A percentile compares a stretch with the other conserved stretches of the same genome.
Evolutionary conservation across 2,329 filamentous ascomycete genomes (phyloP).

Genomic region (Colletotrichum navitas): DNA sequence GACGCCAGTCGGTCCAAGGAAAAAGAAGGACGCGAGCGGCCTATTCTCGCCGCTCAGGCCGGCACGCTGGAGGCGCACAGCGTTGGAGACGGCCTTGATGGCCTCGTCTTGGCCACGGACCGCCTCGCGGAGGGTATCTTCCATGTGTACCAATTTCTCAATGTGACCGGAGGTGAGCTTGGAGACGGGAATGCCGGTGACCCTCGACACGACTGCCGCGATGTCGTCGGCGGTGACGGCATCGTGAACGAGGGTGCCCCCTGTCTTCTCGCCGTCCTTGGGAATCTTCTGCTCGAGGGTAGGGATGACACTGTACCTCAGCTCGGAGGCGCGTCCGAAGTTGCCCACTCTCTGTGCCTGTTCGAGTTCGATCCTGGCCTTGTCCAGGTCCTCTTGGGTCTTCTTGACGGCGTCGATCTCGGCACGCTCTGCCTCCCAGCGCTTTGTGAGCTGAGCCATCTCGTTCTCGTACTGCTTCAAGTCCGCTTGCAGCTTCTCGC

Average conservation of each 20-base stretch:
- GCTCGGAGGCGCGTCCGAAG: constrained; percentile 89
- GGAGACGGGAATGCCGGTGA: constrained; percentile 91
- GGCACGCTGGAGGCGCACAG: constrained; percentile 92
- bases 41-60: constrained; percentile 92
- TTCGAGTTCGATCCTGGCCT: constrained; percentile 86
- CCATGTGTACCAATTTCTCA: constrained; percentile 96
- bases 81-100: constrained; percentile 89
- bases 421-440: constrained; percentile 90
- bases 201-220: constrained; percentile 87
- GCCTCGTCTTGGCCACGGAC: constrained; percentile 96
- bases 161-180: constrained; percentile 95
- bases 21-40: constrained; percentile 95
- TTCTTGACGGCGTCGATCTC: constrained; percentile 91
- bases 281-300: constrained; percentile 83
- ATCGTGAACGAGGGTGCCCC: constrained; percentile 83
- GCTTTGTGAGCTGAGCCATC: constrained; percentile 77
- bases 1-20: constrained; percentile 94
- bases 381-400: constrained; percentile 89
- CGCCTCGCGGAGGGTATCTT: constrained; percentile 84
- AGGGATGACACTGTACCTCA: constrained; percentile 90
- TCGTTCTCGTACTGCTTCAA: constrained; percentile 84
- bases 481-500: constrained; percentile 85
- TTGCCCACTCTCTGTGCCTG: constrained; percentile 88
- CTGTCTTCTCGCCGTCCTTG: constrained; percentile 71
- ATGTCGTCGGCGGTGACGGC: constrained; percentile 97